Conservation (phyloP, 176 grass and related monocot species). For the Phoenix roebelenii region DNA sequence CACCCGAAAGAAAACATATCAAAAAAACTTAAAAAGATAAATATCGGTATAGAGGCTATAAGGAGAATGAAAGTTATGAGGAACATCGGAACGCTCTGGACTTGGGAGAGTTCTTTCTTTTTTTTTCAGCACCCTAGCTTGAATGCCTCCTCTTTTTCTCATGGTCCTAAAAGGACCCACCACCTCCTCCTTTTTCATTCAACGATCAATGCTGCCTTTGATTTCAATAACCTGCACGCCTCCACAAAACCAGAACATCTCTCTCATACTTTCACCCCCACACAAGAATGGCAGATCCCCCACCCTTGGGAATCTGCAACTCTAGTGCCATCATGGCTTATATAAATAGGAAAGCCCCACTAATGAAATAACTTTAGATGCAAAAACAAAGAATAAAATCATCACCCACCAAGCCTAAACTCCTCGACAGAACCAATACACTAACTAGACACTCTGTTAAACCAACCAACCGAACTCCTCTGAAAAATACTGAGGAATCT, state of each 20-base stretch:
- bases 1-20: no score
- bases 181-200: background rate
- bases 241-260: slow-evolving; percentile 27
- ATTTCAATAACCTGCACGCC: slow-evolving; percentile 19
- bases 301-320: slow-evolving; percentile 16
- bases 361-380: slow-evolving; percentile 5
- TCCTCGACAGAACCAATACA: slow-evolving; percentile 1
- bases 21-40: no score
- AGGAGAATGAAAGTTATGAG: no score
- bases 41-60: no score
- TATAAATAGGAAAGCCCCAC: slow-evolving; percentile 34
- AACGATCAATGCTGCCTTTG: slow-evolving; percentile 37
- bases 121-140: no score
- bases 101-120: no score
- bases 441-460: slow-evolving; percentile 9
- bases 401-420: no score
- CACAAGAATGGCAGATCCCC: slow-evolving; percentile 39
- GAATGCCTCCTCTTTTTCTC: slow-evolving; percentile 1
- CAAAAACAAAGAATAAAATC: background rate
- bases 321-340: slow-evolving; percentile 27
- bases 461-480: slow-evolving; percentile 20
- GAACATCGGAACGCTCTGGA: no score
- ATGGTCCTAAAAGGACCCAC: slow-evolving; percentile 20
- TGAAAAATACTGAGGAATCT: slow-evolving; percentile 50
- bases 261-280: slow-evolving; percentile 18